Conservation (phyloP, 139 green algal genomes). For the Desmodesmus armatus region DNA sequence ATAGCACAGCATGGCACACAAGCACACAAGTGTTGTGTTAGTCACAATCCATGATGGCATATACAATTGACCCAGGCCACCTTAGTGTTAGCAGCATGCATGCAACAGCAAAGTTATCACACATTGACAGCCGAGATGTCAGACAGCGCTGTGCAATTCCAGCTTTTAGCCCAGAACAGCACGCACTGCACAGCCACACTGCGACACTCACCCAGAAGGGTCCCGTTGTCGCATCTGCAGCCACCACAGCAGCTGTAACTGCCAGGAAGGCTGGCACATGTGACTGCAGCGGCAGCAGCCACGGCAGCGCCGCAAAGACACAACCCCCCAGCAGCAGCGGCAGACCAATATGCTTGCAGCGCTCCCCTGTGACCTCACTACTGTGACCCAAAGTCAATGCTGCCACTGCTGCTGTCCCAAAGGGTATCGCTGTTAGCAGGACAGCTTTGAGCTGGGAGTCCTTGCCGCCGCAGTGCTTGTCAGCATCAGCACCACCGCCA, state of each 20-base stretch:
- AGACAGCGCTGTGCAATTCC: neutral
- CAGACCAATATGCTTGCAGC: conserved; percentile 31
- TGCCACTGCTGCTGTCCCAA: conserved; percentile 32
- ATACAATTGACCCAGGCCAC: too few species aligned
- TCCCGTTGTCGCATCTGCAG: conserved; percentile 41
- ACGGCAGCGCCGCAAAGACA: conserved; percentile 27
- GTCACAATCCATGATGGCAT: too few species aligned
- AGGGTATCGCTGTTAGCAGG: conserved; percentile 22
- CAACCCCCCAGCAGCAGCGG: conserved; percentile 24
- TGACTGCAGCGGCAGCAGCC: neutral
- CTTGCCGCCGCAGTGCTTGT: conserved; percentile 37
- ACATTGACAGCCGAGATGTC: too few species aligned
- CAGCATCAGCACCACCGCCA: neutral
- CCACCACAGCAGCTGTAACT: conserved; percentile 31
- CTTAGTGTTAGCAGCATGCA: neutral
- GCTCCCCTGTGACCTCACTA: conserved; percentile 22
- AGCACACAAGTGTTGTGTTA: too few species aligned
- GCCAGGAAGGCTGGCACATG: conserved; percentile 19
- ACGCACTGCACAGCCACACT: too few species aligned
- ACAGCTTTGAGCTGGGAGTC: conserved; percentile 30
- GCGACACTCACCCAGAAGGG: neutral
- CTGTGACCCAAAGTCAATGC: conserved; percentile 19
- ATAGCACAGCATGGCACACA: neutral
- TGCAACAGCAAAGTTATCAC: neutral
- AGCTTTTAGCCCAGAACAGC: neutral